Base-by-base conservation (phyloP, 2,329 filamentous ascomycete species). In the Penicillium sp. region DNA sequence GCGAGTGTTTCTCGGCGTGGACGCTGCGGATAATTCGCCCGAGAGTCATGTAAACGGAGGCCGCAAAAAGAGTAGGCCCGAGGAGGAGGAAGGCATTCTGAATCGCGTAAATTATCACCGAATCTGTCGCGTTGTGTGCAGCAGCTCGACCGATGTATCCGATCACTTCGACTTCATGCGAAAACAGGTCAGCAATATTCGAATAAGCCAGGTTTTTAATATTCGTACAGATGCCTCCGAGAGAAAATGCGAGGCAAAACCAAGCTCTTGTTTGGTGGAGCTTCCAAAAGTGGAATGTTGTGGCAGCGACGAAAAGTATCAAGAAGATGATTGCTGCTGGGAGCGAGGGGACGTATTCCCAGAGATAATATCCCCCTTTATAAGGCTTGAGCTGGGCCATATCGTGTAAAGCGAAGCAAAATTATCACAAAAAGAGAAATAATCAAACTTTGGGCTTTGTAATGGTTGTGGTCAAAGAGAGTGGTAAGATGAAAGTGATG, bases 31-130 rank as follows among this genome's bases (percentile, higher is more conserved):
- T 75, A 29, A 81, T 71, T 5, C 79, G 75, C 25, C 74, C 76
- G 40, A 81, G 74, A 15, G 73, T 68, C 67, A 80, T 81, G 60
- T 82, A 81, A 56, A 80, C 76, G 1, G 75, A 74, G 16, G 79
- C 79, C n/a, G 79, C 79, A 56, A 79, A 76, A 47, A 81, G 75
- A 5, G 75, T 75, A 1, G 79, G 79, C 1, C 76, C 78, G 21
- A 82, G 70, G 7, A 81, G 72, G 42, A 80, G 70, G 61, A 80
- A 72, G 38, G 80, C 60, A 21, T 67, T 69, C 56, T 79, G 74
- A 52, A 80, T 67, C 51, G 77, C 72, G 63, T 73, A 80, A 16
- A 59, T 38, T 18, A 52, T 46, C 16, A 65, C 55, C 5, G 55
- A 40, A 4, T 57, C 55, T 7, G 58, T 67, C 32, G 60, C 54